These are phyloP conservation scores for Pleodorina starrii DNA, from an alignment of 139 green algal genomes.

Conservation along the genomic window DNA sequence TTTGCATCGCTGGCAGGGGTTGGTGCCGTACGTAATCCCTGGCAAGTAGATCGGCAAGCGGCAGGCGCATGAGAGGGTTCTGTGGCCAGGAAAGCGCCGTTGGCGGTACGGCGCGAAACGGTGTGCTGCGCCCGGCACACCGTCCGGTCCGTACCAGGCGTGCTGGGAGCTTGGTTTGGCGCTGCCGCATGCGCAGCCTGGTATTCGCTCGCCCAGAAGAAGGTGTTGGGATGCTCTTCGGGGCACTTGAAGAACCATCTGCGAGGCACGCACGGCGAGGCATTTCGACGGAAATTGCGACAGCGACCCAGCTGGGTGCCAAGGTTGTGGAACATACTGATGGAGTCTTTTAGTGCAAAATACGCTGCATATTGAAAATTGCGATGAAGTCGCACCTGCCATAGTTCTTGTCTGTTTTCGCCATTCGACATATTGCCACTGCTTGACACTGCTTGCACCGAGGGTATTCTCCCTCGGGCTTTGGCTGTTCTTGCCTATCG, in stretches of 20 bases:
- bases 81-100: no score
- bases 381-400: neutral
- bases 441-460: neutral
- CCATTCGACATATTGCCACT: neutral
- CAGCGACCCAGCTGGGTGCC: neutral
- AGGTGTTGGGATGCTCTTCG: neutral
- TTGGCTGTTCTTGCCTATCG: neutral
- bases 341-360: neutral
- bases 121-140: neutral
- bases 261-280: neutral
- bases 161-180: neutral
- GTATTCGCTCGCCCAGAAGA: slow-evolving; percentile 25
- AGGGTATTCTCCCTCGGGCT: neutral
- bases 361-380: neutral
- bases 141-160: neutral
- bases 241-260: slow-evolving; percentile 43
- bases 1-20: no score
- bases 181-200: neutral
- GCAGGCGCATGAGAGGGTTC: no score
- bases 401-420: neutral
- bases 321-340: slow-evolving; percentile 2
- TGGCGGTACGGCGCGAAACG: no score
- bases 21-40: no score
- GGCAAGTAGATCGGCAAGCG: no score
- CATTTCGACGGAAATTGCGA: neutral